Conservation (phyloP, 306 rosid genomes). For the Fagus sylvatica region DNA sequence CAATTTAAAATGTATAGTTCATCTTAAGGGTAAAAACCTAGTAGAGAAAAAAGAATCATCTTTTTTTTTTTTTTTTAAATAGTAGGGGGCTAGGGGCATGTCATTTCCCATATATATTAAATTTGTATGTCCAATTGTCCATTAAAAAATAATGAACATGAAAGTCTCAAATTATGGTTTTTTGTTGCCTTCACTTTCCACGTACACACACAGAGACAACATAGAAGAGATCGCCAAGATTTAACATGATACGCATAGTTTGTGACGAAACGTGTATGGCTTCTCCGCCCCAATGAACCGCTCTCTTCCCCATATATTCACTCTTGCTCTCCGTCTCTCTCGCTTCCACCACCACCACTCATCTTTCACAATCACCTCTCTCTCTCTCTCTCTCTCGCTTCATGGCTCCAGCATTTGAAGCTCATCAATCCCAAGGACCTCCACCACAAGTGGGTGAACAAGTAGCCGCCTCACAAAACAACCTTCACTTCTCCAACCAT, state of each 20-base stretch:
- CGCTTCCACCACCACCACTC: not conserved
- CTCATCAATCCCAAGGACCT: slow-evolving; percentile 2
- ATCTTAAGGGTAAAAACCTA: too few relatives aligned
- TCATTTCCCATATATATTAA: too few relatives aligned
- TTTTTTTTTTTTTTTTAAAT: too few relatives aligned
- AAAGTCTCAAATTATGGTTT: too few relatives aligned
- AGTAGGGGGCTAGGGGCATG: too few relatives aligned
- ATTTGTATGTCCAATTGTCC: too few relatives aligned
- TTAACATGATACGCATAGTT: slow-evolving; percentile 45
- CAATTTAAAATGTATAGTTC: too few relatives aligned
- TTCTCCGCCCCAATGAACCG: slow-evolving; percentile 50
- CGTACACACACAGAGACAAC: not conserved
- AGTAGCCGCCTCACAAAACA: slow-evolving; percentile 20
- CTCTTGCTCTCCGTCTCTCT: not conserved
- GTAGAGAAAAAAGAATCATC: too few relatives aligned
- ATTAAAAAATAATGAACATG: too few relatives aligned
- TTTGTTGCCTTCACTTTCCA: too few relatives aligned
- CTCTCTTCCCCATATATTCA: slow-evolving; percentile 16
- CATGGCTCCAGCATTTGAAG: slow-evolving; percentile 62
- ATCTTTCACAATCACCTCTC: not conserved
- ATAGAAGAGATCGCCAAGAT: slow-evolving; percentile 55
- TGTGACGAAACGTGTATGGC: slow-evolving; percentile 62
- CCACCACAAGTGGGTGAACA: slow-evolving; percentile 12
- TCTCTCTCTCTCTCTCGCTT: not conserved
- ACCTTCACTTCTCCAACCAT: slow-evolving; percentile 19